Percentiles rank a stretch among this genome's conserved stretches.
Conservation (phyloP, 495 filamentous ascomycete species). For the Umbilicaria muhlenbergii region DNA sequence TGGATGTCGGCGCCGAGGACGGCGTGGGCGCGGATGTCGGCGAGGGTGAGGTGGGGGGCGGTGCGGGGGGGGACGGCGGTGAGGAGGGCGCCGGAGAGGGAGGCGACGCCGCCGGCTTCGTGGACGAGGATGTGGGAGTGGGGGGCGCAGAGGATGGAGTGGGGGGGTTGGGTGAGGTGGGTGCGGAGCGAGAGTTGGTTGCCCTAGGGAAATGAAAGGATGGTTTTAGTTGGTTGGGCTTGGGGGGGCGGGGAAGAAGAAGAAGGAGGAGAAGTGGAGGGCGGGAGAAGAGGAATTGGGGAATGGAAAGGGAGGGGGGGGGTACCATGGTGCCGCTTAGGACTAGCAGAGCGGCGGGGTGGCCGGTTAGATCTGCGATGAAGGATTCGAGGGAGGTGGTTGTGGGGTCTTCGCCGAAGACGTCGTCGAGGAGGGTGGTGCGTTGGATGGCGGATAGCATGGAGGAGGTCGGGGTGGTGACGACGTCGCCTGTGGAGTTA, state of each 20-base stretch:
- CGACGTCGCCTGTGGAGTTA: conserved; percentile 44
- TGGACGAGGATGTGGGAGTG: conserved; percentile 28
- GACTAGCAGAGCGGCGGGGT: conserved; percentile 61
- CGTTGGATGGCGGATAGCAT: conserved; percentile 57
- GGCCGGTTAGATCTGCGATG: conserved; percentile 52
- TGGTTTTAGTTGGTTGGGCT: conserved; percentile 56
- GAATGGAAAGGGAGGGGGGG: conserved; percentile 29
- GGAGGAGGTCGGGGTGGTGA: conserved; percentile 69
- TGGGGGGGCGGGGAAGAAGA: conserved; percentile 57
- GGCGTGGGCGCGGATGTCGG: conserved; percentile 47
- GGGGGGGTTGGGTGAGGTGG: conserved; percentile 32
- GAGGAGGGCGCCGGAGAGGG: conserved; percentile 29
- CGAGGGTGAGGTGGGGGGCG: conserved; percentile 54
- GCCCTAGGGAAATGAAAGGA: conserved; percentile 26
- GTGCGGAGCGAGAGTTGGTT: conserved; percentile 10
- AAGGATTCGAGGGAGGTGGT: conserved; percentile 58
- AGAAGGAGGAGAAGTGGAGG: conserved; percentile 38
- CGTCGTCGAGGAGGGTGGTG: conserved; percentile 60
- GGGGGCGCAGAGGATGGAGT: conserved; percentile 31
- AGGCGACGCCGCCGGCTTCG: conserved; percentile 35
- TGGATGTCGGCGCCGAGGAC: conserved; percentile 26
- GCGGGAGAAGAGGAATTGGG: conserved; percentile 27
- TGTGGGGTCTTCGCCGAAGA: conserved; percentile 68
- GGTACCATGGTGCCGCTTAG: conserved; percentile 79
- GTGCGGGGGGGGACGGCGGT: conserved; percentile 35